Evolutionary conservation across 768 basidiomycete species (phyloP), one percentile per base, ranked within the genome.

Genomic region (Tulasnella sp.): DNA sequence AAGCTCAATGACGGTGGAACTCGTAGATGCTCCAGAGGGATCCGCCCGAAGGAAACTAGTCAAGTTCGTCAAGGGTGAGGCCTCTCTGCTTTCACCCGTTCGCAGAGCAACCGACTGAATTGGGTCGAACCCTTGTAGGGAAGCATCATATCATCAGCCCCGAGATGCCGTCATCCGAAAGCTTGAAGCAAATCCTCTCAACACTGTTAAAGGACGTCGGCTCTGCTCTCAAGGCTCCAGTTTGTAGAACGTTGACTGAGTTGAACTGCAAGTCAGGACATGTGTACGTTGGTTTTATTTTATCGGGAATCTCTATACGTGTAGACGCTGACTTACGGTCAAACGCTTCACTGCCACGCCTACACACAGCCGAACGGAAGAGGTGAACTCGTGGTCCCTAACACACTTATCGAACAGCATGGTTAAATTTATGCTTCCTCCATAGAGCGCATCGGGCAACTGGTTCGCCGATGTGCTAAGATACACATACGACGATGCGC

Each of bases 381-480:
- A 78, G 58, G 77, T 72, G 12, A 14, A 12, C 37, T 24, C 74
- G 37, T 44, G 58, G 46, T 75, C 37, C 16, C 46, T 54, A 72
- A 12, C 72, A 41, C 80, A 20, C 24, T 48, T 76, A 11, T 11
- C 12, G 6, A 11, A 69, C 6, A 7, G 31, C 31, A 20, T n/a
- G 0, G 31, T 3, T 46, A 76, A n/a, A 16, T 77, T 76, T 28
- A 42, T 20, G 28, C 4, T 41, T n/a, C 42, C 42, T 79, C 42
- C 28, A 3, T 81, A 95, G 93, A 91, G 92, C 16, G 90, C 92
- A 4, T 88, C 90, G 24, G 90, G 90, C 22, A 94, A 97, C 83
- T 96, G 94, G 93, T 91, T 96, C 82, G 92, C 95, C 1, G 96
- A 97, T 85, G 90, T 96, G 48, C 85, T 95, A 60, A 87, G 93